Conservation (phyloP, 306 rosid species). For the Senna tora region DNA sequence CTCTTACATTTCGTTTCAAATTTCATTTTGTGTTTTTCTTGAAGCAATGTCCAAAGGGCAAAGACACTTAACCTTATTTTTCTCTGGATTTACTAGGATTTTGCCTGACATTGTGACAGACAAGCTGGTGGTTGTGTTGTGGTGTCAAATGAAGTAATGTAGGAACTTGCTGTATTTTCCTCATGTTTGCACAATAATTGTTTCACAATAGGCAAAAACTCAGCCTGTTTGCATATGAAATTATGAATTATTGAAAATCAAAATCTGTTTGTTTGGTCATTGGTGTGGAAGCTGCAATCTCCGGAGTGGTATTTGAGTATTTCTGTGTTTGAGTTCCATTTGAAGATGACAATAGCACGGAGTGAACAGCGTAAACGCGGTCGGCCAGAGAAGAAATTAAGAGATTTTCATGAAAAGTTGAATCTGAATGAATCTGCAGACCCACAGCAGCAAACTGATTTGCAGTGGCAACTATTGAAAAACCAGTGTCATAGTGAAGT, state of each 20-base stretch:
- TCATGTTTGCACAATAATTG: neutral
- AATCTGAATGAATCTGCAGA: conserved; percentile 39
- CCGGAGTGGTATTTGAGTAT: conserved; percentile 14
- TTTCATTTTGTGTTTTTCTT: conserved; percentile 3
- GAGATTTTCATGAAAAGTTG: conserved; percentile 15
- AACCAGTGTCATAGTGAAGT: conserved; percentile 17
- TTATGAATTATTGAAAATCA: neutral
- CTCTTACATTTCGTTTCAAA: conserved; percentile 5
- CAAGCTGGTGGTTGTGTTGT: conserved; percentile 1
- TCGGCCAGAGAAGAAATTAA: conserved; percentile 12
- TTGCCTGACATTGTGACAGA: neutral
- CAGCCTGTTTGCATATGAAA: neutral
- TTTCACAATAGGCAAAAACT: conserved; percentile 12
- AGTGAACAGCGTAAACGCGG: conserved; percentile 7
- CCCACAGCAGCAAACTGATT: conserved; percentile 19
- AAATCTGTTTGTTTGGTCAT: conserved; percentile 20
- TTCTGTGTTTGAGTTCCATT: conserved; percentile 13
- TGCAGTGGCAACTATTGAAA: conserved; percentile 25
- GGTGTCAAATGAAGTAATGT: neutral
- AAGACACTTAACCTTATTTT: neutral
- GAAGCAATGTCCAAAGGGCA: neutral
- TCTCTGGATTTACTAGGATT: conserved; percentile 14
- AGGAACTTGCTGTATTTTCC: neutral
- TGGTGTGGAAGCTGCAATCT: conserved; percentile 20
- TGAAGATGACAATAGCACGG: conserved; percentile 32